Conservation (phyloP, 352 stramenopile genomes). For the Phytophthora hibernalis region DNA sequence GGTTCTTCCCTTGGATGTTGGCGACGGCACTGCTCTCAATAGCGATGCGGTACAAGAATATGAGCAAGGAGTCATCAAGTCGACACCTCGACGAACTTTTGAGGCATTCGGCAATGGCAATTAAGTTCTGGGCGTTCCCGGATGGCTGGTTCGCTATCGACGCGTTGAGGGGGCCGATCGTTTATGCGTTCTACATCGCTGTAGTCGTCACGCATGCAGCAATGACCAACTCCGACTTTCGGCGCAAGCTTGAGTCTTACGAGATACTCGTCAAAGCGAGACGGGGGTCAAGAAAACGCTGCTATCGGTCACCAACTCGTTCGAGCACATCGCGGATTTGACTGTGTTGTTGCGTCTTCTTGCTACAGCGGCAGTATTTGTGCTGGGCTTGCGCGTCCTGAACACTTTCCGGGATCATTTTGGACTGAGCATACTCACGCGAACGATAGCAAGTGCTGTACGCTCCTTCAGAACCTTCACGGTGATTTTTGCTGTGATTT, state of each 20-base stretch:
- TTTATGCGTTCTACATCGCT: conserved; percentile 41
- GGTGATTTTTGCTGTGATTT: conserved; percentile 60
- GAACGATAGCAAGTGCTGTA: conserved; percentile 56
- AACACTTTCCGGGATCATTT: conserved; percentile 60
- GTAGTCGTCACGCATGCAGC: conserved; percentile 29
- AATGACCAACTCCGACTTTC: conserved; percentile 23
- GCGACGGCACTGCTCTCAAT: conserved; percentile 31
- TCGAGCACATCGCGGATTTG: conserved; percentile 41
- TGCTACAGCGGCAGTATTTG: conserved; percentile 42
- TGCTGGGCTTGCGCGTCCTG: conserved; percentile 46
- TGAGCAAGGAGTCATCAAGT: conserved; percentile 17
- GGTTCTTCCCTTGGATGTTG: conserved; percentile 35
- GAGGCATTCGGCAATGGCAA: conserved; percentile 12
- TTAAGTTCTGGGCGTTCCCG: conserved; percentile 46
- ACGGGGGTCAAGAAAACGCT: conserved; percentile 9
- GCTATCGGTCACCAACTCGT: conserved; percentile 20
- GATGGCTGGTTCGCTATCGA: conserved; percentile 47
- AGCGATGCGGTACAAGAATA: conserved; percentile 14
- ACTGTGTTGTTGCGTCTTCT: conserved; percentile 44
- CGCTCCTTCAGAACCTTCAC: conserved; percentile 60
- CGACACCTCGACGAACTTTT: conserved; percentile 29
- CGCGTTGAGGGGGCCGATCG: conserved; percentile 40
- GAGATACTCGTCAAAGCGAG: conserved; percentile 11
- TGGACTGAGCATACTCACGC: conserved; percentile 61
- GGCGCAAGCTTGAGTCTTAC: conserved; percentile 36